phyloP scores from a whole-genome alignment of 2,329 filamentous ascomycete species.

The Monosporascus sp. region DNA sequence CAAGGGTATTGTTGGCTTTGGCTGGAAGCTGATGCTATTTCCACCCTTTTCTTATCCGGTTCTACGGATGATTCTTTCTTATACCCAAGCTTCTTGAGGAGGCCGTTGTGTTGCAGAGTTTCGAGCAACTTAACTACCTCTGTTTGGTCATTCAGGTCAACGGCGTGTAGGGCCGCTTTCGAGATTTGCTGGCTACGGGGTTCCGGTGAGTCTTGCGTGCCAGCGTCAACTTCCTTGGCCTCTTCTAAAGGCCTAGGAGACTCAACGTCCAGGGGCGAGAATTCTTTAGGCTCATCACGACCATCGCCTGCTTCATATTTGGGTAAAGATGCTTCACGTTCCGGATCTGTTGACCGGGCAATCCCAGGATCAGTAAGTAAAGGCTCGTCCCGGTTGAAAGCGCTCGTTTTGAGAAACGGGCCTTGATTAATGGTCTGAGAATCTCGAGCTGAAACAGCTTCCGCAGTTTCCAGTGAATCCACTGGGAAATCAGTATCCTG shows the following conservation, averaged over 20 bases:
- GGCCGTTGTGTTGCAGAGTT: constrained; percentile 15
- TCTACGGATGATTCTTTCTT: constrained; percentile 15
- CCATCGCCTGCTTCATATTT: neutral
- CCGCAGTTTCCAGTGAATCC: neutral
- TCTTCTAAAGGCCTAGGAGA: neutral
- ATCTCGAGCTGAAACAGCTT: neutral
- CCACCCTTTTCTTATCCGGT: constrained; percentile 6
- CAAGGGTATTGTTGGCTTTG: constrained; percentile 26
- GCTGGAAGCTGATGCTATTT: constrained; percentile 6
- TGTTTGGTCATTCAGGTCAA: constrained; percentile 10
- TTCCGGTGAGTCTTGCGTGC: constrained; percentile 1
- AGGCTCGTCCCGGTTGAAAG: neutral
- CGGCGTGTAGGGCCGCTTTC: neutral
- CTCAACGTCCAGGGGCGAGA: neutral
- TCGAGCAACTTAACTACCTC: constrained; percentile 16
- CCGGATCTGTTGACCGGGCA: neutral
- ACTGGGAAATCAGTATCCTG: neutral
- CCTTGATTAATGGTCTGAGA: neutral
- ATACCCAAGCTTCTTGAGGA: constrained; percentile 17
- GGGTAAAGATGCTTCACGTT: neutral
- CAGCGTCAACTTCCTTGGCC: neutral
- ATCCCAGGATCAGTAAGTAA: neutral
- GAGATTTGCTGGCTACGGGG: neutral
- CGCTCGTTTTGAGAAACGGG: too few species aligned
- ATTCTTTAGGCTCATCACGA: neutral